Evolutionary conservation across 805 yeast species (phyloP).

Genomic region (Candida sithepensis): DNA sequence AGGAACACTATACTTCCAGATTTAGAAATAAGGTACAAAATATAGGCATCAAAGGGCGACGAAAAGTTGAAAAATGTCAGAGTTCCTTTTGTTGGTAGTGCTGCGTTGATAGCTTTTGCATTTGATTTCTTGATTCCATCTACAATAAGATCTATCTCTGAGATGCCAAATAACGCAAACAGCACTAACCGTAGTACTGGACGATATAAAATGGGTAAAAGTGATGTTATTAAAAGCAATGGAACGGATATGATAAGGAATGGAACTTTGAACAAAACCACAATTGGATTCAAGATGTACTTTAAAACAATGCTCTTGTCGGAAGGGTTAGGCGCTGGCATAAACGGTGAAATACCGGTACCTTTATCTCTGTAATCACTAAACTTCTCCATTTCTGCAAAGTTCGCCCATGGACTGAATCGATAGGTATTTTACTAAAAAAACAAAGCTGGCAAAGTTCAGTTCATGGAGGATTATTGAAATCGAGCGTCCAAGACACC

Average conservation of each 20-base stretch:
- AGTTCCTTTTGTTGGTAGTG: conserved; percentile 42
- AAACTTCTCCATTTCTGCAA: conserved; percentile 86
- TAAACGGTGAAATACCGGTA: conserved; percentile 89
- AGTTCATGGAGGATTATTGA: too few species aligned
- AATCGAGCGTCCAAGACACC: too few species aligned
- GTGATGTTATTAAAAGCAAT: conserved; percentile 7
- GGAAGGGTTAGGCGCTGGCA: conserved; percentile 46
- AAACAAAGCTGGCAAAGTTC: too few species aligned
- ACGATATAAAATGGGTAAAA: conserved; percentile 11
- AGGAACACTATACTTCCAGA: conserved; percentile 11
- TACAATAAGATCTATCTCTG: conserved; percentile 31
- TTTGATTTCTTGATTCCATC: conserved; percentile 50
- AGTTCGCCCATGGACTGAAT: too few species aligned
- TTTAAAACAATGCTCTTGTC: conserved; percentile 3
- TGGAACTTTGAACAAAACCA: conserved; percentile 27
- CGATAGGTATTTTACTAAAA: too few species aligned
- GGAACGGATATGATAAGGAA: conserved; percentile 22
- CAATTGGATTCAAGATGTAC: conserved; percentile 16
- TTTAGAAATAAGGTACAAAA: conserved; percentile 20
- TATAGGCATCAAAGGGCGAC: conserved; percentile 55
- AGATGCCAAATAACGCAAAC: conserved; percentile 32
- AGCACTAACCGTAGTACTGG: conserved; percentile 19
- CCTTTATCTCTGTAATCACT: conserved; percentile 85
- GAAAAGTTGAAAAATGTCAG: conserved; percentile 53
- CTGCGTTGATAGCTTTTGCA: conserved; percentile 25